These are phyloP conservation scores for Neurospora terricola DNA, from an alignment of 495 filamentous ascomycete genomes.

Conservation along the genomic window DNA sequence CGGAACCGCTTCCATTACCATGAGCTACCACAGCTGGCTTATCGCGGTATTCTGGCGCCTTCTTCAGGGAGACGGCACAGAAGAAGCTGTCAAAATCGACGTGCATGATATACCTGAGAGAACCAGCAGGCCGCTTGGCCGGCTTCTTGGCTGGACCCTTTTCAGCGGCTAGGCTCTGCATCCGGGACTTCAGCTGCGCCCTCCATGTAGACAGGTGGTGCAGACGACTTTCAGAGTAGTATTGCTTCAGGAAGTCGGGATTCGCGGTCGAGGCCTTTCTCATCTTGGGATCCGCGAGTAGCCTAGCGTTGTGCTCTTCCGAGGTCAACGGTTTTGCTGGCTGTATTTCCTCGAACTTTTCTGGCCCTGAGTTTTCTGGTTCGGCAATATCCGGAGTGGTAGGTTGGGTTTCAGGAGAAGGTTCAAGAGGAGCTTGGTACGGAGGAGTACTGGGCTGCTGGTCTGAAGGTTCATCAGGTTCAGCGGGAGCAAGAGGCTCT, in stretches of 20 bases:
- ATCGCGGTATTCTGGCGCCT: constrained; percentile 58
- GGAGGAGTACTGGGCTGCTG: neutral
- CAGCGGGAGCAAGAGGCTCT: neutral
- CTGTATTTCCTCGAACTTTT: constrained; percentile 6
- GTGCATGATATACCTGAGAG: constrained; percentile 79
- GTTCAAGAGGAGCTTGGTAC: neutral
- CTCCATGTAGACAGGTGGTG: constrained; percentile 97
- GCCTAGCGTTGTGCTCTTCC: constrained; percentile 79
- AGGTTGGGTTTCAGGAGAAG: neutral
- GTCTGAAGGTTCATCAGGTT: neutral
- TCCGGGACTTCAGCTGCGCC: constrained; percentile 76
- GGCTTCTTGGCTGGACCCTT: constrained; percentile 31
- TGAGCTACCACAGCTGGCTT: constrained; percentile 90
- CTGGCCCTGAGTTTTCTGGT: neutral
- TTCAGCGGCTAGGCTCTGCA: constrained; percentile 68
- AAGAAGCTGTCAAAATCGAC: constrained; percentile 99
- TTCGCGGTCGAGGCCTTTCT: constrained; percentile 79
- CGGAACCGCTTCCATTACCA: constrained; percentile 71
- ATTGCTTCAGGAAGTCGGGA: constrained; percentile 86
- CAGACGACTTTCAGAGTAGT: constrained; percentile 83
- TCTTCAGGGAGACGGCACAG: constrained; percentile 80
- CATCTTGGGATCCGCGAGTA: constrained; percentile 73
- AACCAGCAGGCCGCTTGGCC: constrained; percentile 38
- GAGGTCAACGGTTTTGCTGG: constrained; percentile 50
- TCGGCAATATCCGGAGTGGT: neutral